These are phyloP conservation scores for Camellia lanceoleosa DNA, from an alignment of 148 eudicot genomes.

Conservation along the genomic window DNA sequence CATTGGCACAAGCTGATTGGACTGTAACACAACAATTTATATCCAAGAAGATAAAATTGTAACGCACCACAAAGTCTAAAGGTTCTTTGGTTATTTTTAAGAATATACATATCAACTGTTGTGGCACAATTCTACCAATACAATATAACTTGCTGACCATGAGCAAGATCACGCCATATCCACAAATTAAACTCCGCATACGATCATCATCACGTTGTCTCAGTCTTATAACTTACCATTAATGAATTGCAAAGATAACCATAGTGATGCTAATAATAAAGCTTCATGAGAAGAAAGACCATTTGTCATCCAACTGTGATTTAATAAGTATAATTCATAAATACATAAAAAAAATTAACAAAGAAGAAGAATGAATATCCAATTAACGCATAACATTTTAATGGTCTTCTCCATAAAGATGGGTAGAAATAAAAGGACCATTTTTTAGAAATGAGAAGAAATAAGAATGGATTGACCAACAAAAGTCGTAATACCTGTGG, in stretches of 20 bases:
- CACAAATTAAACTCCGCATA: background rate
- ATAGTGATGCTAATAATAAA: constrained; percentile 71
- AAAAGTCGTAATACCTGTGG: constrained; percentile 37
- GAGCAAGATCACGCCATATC: background rate
- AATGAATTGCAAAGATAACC: constrained; percentile 63
- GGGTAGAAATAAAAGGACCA: background rate
- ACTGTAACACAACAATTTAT: background rate
- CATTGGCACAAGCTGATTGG: too few relatives aligned
- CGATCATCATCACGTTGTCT: too few relatives aligned
- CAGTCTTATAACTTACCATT: constrained; percentile 48
- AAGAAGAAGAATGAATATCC: background rate
- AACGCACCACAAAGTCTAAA: background rate
- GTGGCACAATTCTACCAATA: background rate
- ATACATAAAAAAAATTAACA: background rate
- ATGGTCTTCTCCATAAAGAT: background rate
- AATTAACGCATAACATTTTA: background rate
- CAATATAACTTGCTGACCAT: background rate
- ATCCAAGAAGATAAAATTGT: background rate
- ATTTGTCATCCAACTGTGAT: constrained; percentile 52
- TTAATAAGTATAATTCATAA: background rate
- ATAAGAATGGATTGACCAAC: background rate
- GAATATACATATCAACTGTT: background rate
- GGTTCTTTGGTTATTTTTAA: background rate
- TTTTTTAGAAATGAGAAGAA: background rate
- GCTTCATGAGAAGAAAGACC: constrained; percentile 72